Evolutionary conservation across 2,329 filamentous ascomycete genomes (phyloP), one percentile per base, ranked within the genome.

Genomic region (Cordyceps farinosa): DNA sequence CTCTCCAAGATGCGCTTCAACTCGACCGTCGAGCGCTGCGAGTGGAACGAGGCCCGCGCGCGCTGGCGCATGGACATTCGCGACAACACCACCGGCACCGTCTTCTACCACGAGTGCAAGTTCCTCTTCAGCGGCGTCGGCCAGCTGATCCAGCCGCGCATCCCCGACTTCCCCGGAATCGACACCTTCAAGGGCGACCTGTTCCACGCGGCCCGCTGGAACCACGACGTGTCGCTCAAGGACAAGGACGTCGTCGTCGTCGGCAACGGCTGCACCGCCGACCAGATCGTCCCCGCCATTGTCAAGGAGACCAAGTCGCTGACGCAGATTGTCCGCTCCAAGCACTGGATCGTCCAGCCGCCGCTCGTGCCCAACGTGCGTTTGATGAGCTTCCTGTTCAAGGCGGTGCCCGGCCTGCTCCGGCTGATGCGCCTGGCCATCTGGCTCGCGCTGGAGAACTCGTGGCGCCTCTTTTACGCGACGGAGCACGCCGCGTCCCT

Each of bases 131-230:
- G 69, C 10, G 77, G 67, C 5, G 66, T 72, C 0, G 78, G 78
- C 5, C 64, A 72, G 27, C 70, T 80, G 13, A 69, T 70, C 32
- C 56, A 70, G 40, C 73, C 76, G 0, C 70, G 73, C 2, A 69
- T 73, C 44, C 67, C 77, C 1, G 76, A 78, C 22, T 79, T 87
- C 29, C 76, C 79, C 0, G 85, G 84, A 0, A 65, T 82, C 0
- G 67, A 78, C 2, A 74, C 72, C n/a, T 88, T 85, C 72, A 71
- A 78, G 58, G 85, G 84, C 9, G 69, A 73, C 8, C 71, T 86
- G 4, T 76, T 86, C 50, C 85, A 88, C 68, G 82, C 82, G 0
- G 80, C 85, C 1, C 75, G 78, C 44, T 88, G 84, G 84, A 78
- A 83, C 1, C 70, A 80, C 5, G 76, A 79, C 22, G 72, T 83